Evolutionary conservation across 1,284 basidiomycete genomes (phyloP).

Genomic region (Heliocybe sulcata): DNA sequence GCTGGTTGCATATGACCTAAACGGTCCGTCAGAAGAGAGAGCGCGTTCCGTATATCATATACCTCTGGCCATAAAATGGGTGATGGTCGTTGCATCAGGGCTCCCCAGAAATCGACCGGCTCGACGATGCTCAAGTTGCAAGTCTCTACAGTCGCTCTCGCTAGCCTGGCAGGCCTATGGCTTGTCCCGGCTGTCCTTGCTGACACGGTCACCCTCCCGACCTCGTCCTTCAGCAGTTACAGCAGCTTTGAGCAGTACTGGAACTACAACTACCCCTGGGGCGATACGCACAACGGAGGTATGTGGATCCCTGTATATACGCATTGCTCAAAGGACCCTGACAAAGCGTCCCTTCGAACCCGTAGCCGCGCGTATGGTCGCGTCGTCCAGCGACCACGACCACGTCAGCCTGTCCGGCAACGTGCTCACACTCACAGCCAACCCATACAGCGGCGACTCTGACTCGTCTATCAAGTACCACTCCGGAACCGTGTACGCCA

Average conservation of each 20-base stretch:
- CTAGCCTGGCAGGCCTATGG: background rate
- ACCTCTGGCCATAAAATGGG: background rate
- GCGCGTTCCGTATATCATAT: background rate
- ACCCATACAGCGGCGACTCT: conserved; percentile 24
- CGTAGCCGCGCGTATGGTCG: conserved; percentile 33
- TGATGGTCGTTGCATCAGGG: background rate
- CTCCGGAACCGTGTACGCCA: conserved; percentile 32
- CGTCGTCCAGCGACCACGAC: conserved; percentile 28
- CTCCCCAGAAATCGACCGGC: background rate
- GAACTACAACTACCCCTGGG: conserved; percentile 38
- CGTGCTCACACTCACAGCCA: conserved; percentile 33
- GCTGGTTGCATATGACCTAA: background rate
- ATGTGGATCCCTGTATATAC: conserved; percentile 12
- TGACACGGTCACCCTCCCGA: conserved; percentile 31
- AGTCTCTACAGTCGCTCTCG: background rate
- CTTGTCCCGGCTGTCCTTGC: conserved; percentile 13
- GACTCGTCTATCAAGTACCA: background rate
- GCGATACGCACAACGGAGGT: conserved; percentile 39
- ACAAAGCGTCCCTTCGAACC: too few species aligned
- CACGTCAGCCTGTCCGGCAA: conserved; percentile 28
- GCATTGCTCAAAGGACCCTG: too few species aligned
- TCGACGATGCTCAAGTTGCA: background rate
- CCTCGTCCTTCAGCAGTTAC: conserved; percentile 28
- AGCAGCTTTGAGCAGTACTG: conserved; percentile 29
- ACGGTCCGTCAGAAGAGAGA: background rate